phyloP scores from a whole-genome alignment of 1,139 yeast species.

The Kodamaea suecica region DNA sequence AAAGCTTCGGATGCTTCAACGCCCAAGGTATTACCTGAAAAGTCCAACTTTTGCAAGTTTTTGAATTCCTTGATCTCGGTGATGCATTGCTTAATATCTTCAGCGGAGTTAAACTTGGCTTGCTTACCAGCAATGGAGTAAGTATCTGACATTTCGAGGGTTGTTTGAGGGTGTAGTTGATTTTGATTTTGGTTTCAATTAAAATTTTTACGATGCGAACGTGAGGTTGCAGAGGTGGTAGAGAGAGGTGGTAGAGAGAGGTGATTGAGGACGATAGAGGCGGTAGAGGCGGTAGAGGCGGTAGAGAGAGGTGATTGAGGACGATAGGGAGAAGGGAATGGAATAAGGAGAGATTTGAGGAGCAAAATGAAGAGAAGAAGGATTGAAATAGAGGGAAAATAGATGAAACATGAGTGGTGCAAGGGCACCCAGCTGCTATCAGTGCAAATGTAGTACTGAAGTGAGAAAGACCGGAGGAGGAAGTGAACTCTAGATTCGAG shows the following conservation, averaged over 20 bases:
- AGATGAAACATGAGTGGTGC: too few species aligned
- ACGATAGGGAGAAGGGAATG: too few species aligned
- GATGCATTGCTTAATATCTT: constrained; percentile 68
- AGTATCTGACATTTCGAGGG: constrained; percentile 17
- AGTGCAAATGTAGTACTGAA: too few species aligned
- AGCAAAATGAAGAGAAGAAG: too few species aligned
- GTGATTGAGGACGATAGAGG: background rate
- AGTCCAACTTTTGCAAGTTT: constrained; percentile 58
- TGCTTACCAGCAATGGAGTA: constrained; percentile 74
- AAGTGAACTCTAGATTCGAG: too few species aligned
- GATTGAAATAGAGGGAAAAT: too few species aligned
- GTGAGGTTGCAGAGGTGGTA: background rate
- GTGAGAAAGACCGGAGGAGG: too few species aligned
- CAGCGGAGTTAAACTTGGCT: constrained; percentile 65
- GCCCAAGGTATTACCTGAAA: constrained; percentile 93
- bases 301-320: too few species aligned
- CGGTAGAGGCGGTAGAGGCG: too few species aligned
- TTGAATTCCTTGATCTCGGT: constrained; percentile 45
- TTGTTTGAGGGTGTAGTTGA: background rate
- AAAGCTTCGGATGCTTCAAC: constrained; percentile 78
- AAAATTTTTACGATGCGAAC: background rate
- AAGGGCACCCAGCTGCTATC: too few species aligned
- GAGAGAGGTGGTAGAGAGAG: background rate
- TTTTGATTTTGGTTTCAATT: background rate
- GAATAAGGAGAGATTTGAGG: too few species aligned